Evolutionary conservation across 352 stramenopile genomes (phyloP).

Genomic region (Thraustochytrium sp.): DNA sequence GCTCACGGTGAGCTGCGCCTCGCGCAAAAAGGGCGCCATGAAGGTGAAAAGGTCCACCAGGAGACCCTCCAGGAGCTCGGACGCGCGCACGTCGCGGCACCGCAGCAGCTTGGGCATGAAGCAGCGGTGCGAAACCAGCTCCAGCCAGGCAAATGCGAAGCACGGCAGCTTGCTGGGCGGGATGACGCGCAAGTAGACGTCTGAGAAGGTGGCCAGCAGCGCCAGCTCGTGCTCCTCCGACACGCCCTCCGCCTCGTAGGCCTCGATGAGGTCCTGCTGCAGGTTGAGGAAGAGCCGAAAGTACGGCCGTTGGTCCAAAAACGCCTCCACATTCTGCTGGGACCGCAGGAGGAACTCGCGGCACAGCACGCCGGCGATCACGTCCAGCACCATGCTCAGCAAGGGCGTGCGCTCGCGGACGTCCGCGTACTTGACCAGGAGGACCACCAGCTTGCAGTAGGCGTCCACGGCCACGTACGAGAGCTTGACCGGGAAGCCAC

Average conservation of each 20-base stretch:
- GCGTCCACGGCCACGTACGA: constrained; percentile 91
- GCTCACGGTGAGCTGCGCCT: constrained; percentile 77
- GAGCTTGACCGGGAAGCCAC: constrained; percentile 46
- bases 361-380: constrained; percentile 33
- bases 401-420: constrained; percentile 66
- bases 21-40: constrained; percentile 88
- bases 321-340: constrained; percentile 53
- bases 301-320: constrained; percentile 96
- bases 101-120: constrained; percentile 95
- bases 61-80: constrained; percentile 92
- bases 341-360: constrained; percentile 29
- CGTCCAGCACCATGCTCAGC: constrained; percentile 46
- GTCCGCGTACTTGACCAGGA: constrained; percentile 91
- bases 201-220: constrained; percentile 92
- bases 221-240: constrained; percentile 82
- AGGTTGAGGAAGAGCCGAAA: constrained; percentile 96
- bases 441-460: constrained; percentile 88
- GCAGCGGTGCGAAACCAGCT: constrained; percentile 93
- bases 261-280: constrained; percentile 90
- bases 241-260: constrained; percentile 60
- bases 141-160: constrained; percentile 98
- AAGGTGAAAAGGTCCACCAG: constrained; percentile 96
- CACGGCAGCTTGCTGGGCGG: constrained; percentile 88
- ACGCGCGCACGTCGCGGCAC: constrained; percentile 86
- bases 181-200: constrained; percentile 85